Evolutionary conservation across 371 early-diverging fungal genomes (phyloP), one percentile per base, ranked within the genome.

Genomic region (Syncephalis fuscata): DNA sequence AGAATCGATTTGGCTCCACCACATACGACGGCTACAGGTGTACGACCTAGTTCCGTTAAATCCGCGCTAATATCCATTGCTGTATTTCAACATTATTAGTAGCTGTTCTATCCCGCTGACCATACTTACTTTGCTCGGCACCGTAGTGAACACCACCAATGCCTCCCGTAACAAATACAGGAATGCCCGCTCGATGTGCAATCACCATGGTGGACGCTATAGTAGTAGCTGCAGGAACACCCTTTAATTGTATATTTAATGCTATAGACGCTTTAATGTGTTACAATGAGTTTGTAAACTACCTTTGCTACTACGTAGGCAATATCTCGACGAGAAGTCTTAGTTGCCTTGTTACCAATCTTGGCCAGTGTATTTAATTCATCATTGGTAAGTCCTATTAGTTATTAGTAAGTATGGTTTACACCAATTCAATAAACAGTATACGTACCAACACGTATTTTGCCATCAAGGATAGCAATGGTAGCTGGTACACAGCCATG

Each of bases 141-240:
- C 84, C 88, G 11, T 94, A 72, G 50, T 94, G 95, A 16, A 89
- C 95, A 32, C 96, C 96, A 32, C 96, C 96, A 45, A 95, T 92
- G 8, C 95, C 96, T 16, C 96, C 96, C 1, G 96, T 94, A 15
- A 86, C 92, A 71, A 95, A 93, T 0, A 95, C 64, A 20, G 67
- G 58, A 45, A 95, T 91, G 7, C 89, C 92, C 3, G 82, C 85
- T 38, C 64, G 63, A 54, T 85, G 73, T 1, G 96, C 94, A 3
- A 81, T 65, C 11, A 81, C 50, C 83, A 93, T 85, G 0, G 95
- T 94, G 3, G 78, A 78, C 0, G 90, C 75, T 8, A 95, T 94
- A 0, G 96, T 95, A 0, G 94, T 93, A 0, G 89, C 85, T 0
- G 93, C 92, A 0, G 70, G 63, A 50, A 64, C 53, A 16, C 67